Percentiles rank a stretch among this genome's conserved stretches.
Conservation (phyloP, 225 moss, liverwort and hornwort genomes). For the Bryoerythrophyllum caledonicum region DNA sequence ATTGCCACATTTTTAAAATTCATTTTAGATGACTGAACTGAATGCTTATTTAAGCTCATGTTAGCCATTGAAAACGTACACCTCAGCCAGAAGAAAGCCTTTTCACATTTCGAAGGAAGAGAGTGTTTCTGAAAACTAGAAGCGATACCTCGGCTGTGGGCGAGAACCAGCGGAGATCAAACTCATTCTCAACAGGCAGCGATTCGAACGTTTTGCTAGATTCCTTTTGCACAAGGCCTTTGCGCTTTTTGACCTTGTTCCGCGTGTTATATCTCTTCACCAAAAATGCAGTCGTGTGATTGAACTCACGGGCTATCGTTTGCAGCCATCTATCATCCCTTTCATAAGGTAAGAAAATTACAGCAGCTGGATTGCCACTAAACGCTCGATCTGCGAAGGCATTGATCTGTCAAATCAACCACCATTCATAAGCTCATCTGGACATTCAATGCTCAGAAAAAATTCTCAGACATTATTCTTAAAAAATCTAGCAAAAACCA, state of each 20-base stretch:
- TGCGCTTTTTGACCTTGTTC: constrained; percentile 29
- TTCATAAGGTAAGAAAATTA: constrained; percentile 92
- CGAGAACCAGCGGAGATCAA: constrained; percentile 94
- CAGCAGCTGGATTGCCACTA: constrained; percentile 95
- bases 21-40: not conserved
- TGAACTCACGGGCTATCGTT: constrained; percentile 86
- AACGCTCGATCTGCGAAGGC: constrained; percentile 84
- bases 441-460: constrained; percentile 19
- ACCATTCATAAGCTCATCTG: constrained; percentile 29
- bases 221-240: constrained; percentile 50
- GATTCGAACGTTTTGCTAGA: constrained; percentile 30
- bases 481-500: not conserved
- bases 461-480: constrained; percentile 7
- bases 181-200: constrained; percentile 65
- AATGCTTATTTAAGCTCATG: too few species aligned
- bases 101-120: constrained; percentile 2
- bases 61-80: not conserved
- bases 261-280: constrained; percentile 71
- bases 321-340: constrained; percentile 88
- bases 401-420: constrained; percentile 70
- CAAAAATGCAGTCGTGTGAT: constrained; percentile 87
- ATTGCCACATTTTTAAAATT: constrained; percentile 7
- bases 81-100: not conserved
- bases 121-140: not conserved
- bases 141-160: constrained; percentile 69